Base-by-base conservation (phyloP, 1,284 basidiomycete genomes). In the Coniophora puteana region DNA sequence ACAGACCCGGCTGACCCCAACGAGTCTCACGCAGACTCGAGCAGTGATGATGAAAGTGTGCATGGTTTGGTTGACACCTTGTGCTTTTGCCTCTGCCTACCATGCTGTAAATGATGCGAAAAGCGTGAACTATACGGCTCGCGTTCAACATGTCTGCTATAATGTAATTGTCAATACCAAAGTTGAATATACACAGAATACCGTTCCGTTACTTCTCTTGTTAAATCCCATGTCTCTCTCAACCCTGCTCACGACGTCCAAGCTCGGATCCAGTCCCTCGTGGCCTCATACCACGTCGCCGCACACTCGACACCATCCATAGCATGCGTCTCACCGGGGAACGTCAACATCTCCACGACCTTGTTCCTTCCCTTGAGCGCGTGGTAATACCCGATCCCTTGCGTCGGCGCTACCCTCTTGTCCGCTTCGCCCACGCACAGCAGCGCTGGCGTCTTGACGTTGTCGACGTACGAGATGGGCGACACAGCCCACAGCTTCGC, bases 341-440 rank as follows among this genome's bases (percentile, higher is more conserved):
- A 87, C 38, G 68, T 56, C n/a, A 85, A 59, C 69, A 86, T 68
- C 32, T 83, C 77, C 10, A 83, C 74, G 17, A 64, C 53, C 36
- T 59, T 56, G 6, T 61, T 63, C 22, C 62, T 51, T 4, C 68
- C 73, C 49, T 76, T 82, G 34, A 88, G 57, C 3, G 74, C 74
- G 57, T 88, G 80, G 49, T 80, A 88, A 53, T 76, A 80, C 8
- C 69, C 69, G 44, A 69, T 69, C 0, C 80, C 79, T 41, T 89
- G 85, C 11, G 71, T 70, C 3, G 81, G 76, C 6, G 80, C 68
- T 1, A 86, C 86, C 0, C 87, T 63, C 37, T 73, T 61, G 54
- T 89, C 87, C 14, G 66, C 65, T 11, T 69, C 66, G 0, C 86
- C 87, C 8, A 88, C 57, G 10, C 80, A 51, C 12, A 89, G 50